Conservation (phyloP, 2,329 filamentous ascomycete species). For the Shiraia sp. region DNA sequence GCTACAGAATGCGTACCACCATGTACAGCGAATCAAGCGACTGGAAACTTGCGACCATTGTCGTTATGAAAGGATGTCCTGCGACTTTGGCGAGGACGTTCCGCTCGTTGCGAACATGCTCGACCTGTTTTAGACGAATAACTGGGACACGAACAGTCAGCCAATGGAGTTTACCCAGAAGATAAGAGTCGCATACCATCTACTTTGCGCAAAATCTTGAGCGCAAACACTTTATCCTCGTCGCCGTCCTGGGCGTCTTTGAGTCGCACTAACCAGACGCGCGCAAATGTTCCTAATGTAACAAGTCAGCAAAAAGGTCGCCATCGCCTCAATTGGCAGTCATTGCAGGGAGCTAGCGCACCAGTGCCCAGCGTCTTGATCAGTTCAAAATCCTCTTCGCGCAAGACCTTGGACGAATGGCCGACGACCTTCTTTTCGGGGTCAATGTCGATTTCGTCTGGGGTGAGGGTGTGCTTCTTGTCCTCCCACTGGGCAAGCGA, state of each 20-base stretch:
- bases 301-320: constrained; percentile 25
- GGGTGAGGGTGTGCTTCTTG: constrained; percentile 48
- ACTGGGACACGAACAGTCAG: constrained; percentile 50
- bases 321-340: not conserved
- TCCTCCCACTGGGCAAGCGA: constrained; percentile 53
- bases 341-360: constrained; percentile 39
- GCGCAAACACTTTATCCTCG: constrained; percentile 71
- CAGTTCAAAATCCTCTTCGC: constrained; percentile 67
- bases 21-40: constrained; percentile 80
- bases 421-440: constrained; percentile 51
- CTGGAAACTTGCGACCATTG: constrained; percentile 76
- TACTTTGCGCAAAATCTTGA: constrained; percentile 74
- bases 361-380: constrained; percentile 78
- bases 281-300: constrained; percentile 72
- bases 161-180: constrained; percentile 21
- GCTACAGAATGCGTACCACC: constrained; percentile 58
- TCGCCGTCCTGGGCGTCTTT: constrained; percentile 57
- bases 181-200: constrained; percentile 46
- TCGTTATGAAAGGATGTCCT: constrained; percentile 83
- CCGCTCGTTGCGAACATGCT: constrained; percentile 84
- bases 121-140: constrained; percentile 81
- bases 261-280: constrained; percentile 77
- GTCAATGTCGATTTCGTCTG: constrained; percentile 48
- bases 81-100: constrained; percentile 76
- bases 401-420: constrained; percentile 52